These are phyloP conservation scores for Rhexocercosporidium sp. DNA, from an alignment of 2,329 filamentous ascomycete genomes.

Conservation along the genomic window DNA sequence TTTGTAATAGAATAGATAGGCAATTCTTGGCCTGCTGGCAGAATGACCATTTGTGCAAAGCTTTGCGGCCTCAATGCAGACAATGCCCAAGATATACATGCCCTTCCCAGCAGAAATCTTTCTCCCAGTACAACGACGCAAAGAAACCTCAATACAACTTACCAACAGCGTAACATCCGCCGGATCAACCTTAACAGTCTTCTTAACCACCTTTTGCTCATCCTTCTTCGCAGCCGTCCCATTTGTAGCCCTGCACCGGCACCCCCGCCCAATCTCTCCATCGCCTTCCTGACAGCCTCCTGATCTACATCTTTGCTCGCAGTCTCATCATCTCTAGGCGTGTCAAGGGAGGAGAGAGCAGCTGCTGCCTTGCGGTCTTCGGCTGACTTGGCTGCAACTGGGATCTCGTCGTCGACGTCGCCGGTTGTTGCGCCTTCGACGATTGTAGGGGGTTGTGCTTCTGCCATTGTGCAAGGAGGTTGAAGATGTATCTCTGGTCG, in stretches of 20 bases:
- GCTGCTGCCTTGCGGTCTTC: constrained; percentile 80
- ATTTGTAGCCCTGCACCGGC: constrained; percentile 43
- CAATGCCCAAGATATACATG: background rate
- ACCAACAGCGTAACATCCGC: constrained; percentile 74
- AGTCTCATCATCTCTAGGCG: constrained; percentile 52
- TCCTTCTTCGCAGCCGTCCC: constrained; percentile 46
- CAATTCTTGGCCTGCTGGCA: background rate
- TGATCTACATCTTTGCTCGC: constrained; percentile 59
- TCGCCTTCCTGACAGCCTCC: constrained; percentile 75
- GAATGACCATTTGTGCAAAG: background rate
- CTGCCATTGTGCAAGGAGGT: constrained; percentile 56
- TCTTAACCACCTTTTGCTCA: constrained; percentile 58
- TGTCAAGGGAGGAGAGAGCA: constrained; percentile 73
- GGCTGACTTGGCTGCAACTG: constrained; percentile 62
- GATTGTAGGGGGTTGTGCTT: constrained; percentile 62
- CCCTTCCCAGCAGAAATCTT: background rate
- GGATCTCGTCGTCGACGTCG: constrained; percentile 62
- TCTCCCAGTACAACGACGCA: background rate
- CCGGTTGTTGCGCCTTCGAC: constrained; percentile 64
- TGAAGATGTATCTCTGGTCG: background rate
- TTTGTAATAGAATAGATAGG: background rate
- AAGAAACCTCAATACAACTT: constrained; percentile 41
- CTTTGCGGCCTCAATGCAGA: background rate
- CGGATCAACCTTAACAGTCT: constrained; percentile 73
- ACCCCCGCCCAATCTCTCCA: constrained; percentile 62